phyloP scores from a whole-genome alignment of 345 rosid species.

The Salix brachista region DNA sequence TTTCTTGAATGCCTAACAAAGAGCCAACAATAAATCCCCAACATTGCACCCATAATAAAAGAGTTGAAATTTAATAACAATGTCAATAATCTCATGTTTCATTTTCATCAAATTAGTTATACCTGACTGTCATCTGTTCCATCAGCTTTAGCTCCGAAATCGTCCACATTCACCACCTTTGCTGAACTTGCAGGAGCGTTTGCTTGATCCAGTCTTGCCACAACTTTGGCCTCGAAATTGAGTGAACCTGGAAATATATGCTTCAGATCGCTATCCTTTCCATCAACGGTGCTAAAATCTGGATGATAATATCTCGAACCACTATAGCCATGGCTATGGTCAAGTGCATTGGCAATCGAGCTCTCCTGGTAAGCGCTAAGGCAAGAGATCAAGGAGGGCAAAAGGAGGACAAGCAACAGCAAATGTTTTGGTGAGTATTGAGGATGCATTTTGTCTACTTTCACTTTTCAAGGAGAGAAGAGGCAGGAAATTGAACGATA shows the following conservation, averaged over 20 bases:
- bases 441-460: constrained; percentile 14
- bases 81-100: not conserved
- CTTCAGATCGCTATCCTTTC: not conserved
- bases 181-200: constrained; percentile 18
- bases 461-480: not conserved
- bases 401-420: not conserved
- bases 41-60: not conserved
- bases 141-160: constrained; percentile 40
- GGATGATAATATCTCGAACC: not conserved
- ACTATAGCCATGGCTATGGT: no score
- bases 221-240: not conserved
- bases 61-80: not conserved
- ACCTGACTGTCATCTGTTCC: constrained; percentile 38
- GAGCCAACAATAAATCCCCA: constrained; percentile 5
- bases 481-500: not conserved
- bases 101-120: not conserved
- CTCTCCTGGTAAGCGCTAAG: constrained; percentile 14
- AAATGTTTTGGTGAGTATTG: constrained; percentile 12
- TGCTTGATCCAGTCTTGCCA: not conserved
- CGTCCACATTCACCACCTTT: constrained; percentile 28
- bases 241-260: not conserved
- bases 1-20: constrained; percentile 38
- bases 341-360: not conserved
- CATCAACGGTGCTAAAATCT: not conserved
- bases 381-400: constrained; percentile 12